phyloP scores from a whole-genome alignment of 345 rosid genomes.

The Salix suchowensis region DNA sequence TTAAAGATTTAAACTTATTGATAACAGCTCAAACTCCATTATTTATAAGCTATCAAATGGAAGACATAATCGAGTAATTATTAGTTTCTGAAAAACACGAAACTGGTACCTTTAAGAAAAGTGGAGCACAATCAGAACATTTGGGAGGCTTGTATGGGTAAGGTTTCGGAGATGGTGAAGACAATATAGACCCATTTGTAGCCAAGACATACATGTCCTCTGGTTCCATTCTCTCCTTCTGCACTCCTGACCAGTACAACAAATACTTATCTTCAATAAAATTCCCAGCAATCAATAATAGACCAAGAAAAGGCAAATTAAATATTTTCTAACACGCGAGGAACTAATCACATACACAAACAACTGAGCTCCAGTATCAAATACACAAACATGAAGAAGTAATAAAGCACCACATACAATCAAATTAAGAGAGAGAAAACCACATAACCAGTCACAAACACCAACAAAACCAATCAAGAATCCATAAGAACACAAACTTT shows the following conservation, averaged over 20 bases:
- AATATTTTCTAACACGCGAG: not conserved
- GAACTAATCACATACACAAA: not conserved
- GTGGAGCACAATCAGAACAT: constrained; percentile 86
- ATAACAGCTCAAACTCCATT: not conserved
- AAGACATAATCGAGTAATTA: not conserved
- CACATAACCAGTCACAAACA: not conserved
- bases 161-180: constrained; percentile 75
- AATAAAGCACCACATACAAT: not conserved
- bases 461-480: not conserved
- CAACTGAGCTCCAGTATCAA: not conserved
- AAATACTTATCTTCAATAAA: not conserved
- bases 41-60: not conserved
- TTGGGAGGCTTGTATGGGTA: constrained; percentile 84
- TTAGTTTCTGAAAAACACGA: not conserved
- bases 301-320: not conserved
- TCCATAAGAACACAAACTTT: not conserved
- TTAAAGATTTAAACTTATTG: not conserved
- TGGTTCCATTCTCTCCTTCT: constrained; percentile 96
- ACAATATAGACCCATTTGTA: constrained; percentile 55
- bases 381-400: not conserved
- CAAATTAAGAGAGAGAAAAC: not conserved
- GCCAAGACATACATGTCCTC: constrained; percentile 86
- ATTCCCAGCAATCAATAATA: not conserved
- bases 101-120: constrained; percentile 69
- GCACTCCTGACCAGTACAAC: constrained; percentile 60